Percentiles rank a stretch among this genome's conserved stretches.
Conservation (phyloP, 129 eudicot genomes). For the Daucus carota region DNA sequence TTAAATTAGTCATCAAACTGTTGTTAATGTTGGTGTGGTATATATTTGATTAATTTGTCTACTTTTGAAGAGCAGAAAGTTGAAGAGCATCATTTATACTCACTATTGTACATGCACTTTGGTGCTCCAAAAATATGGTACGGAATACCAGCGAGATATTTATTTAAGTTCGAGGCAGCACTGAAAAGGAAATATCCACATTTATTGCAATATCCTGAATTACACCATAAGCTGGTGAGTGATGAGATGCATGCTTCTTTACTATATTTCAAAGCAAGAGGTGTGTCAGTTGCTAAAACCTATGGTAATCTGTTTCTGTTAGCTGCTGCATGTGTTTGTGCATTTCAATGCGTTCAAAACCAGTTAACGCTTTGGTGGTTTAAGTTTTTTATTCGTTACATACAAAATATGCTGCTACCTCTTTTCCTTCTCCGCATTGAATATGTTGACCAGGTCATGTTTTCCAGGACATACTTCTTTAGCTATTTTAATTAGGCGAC, state of each 20-base stretch:
- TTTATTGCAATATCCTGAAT: slow-evolving; percentile 41
- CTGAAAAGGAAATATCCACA: slow-evolving; percentile 54
- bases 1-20: neutral
- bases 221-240: slow-evolving; percentile 64
- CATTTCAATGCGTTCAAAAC: neutral
- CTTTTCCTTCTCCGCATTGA: neutral
- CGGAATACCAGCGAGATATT: slow-evolving; percentile 51
- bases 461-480: neutral
- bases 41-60: slow-evolving; percentile 15
- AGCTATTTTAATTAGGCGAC: neutral
- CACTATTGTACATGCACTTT: slow-evolving; percentile 51
- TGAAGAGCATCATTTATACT: slow-evolving; percentile 68
- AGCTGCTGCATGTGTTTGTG: neutral
- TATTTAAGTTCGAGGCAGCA: slow-evolving; percentile 45
- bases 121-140: slow-evolving; percentile 79
- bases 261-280: neutral
- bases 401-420: neutral
- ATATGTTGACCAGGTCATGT: neutral
- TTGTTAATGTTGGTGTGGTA: neutral
- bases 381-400: neutral
- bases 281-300: neutral
- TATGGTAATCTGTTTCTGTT: neutral
- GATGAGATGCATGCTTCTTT: neutral
- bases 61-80: slow-evolving; percentile 34
- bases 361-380: neutral